Conservation (phyloP, 345 rosid genomes). For the Sisymbrium altissimum region DNA sequence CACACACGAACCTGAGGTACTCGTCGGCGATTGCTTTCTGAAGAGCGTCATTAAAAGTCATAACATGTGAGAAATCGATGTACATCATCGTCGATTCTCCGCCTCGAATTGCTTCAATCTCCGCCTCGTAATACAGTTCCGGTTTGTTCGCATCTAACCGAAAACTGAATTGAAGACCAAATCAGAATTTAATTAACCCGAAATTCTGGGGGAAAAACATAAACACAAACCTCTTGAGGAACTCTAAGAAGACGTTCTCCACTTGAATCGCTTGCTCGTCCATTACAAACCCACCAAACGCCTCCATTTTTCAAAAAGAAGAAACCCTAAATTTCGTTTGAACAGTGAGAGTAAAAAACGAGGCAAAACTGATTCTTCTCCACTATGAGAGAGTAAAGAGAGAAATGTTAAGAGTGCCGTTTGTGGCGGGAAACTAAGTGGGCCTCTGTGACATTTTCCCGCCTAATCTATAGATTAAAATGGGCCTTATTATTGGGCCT, state of each 20-base stretch:
- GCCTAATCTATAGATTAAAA: neutral
- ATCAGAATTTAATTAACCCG: neutral
- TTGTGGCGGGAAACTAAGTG: slow-evolving; percentile 34
- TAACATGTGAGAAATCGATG: slow-evolving; percentile 85
- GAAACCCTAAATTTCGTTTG: slow-evolving; percentile 21
- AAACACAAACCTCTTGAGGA: slow-evolving; percentile 65
- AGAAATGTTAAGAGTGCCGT: neutral
- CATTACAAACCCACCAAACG: slow-evolving; percentile 60
- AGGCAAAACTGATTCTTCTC: neutral
- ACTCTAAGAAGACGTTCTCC: slow-evolving; percentile 82
- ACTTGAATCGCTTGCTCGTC: slow-evolving; percentile 85
- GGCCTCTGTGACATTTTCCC: slow-evolving; percentile 18
- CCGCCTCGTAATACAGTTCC: slow-evolving; percentile 58
- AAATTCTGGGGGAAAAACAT: neutral
- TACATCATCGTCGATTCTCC: slow-evolving; percentile 80
- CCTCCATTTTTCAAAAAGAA: slow-evolving; percentile 47
- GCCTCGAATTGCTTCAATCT: slow-evolving; percentile 66
- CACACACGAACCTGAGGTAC: slow-evolving; percentile 64
- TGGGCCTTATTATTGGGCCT: slow-evolving; percentile 13
- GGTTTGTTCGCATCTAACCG: slow-evolving; percentile 47
- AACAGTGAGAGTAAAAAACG: neutral
- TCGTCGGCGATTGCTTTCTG: slow-evolving; percentile 84
- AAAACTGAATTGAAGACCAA: slow-evolving; percentile 41
- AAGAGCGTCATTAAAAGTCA: slow-evolving; percentile 72
- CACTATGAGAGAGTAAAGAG: neutral